Conservation (phyloP, 2,329 filamentous ascomycete genomes). For the Dactylellina cionopaga region DNA sequence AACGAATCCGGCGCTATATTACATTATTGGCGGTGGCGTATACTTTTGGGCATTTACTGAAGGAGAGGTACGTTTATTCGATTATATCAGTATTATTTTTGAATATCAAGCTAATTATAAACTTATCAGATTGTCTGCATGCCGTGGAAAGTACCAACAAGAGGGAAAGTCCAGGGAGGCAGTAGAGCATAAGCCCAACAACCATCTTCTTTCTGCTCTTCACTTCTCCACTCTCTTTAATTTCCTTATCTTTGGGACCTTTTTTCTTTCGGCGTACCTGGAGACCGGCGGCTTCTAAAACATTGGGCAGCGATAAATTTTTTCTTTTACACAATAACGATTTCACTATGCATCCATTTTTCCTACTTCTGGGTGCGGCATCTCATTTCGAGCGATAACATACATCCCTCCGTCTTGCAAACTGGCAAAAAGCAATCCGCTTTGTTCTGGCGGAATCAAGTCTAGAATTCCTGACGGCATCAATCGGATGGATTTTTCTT, state of each 20-base stretch:
- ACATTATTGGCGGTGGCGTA: constrained; percentile 81
- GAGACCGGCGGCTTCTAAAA: constrained; percentile 50
- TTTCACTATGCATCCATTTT: constrained; percentile 24
- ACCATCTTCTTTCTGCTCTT: neutral
- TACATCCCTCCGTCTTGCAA: constrained; percentile 25
- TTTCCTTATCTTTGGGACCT: constrained; percentile 38
- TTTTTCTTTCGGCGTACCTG: constrained; percentile 47
- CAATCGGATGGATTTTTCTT: constrained; percentile 22
- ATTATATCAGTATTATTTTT: neutral
- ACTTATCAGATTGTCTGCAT: constrained; percentile 56
- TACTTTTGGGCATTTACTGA: constrained; percentile 99
- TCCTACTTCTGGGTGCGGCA: constrained; percentile 18
- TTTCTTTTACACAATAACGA: constrained; percentile 31
- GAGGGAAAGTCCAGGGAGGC: constrained; percentile 35
- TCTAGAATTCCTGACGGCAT: constrained; percentile 7
- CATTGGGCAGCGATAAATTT: constrained; percentile 39
- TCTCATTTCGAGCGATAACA: constrained; percentile 20
- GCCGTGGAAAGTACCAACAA: constrained; percentile 57
- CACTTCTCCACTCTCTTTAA: constrained; percentile 29
- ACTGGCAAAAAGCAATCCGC: neutral
- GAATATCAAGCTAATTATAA: constrained; percentile 4
- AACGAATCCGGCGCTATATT: constrained; percentile 92
- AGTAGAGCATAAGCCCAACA: constrained; percentile 41
- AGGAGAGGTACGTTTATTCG: constrained; percentile 79
- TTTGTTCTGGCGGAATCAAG: constrained; percentile 3